Conservation (phyloP, 148 eudicot genomes). For the Amaranthus palmeri region DNA sequence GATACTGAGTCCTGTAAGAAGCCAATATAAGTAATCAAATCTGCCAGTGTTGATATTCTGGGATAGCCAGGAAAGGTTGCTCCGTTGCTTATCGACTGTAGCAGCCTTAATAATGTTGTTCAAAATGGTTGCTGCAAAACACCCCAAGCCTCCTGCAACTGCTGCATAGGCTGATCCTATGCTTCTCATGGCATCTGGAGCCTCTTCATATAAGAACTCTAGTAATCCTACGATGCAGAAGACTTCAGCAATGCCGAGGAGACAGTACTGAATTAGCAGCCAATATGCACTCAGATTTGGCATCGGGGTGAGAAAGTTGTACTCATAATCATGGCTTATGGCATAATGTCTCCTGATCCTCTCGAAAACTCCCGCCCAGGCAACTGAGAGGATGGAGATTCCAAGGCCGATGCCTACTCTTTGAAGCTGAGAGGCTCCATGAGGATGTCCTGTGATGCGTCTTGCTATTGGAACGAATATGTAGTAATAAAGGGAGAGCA, state of each 20-base stretch:
- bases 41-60: constrained; percentile 82
- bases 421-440: constrained; percentile 90
- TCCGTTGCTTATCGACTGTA: constrained; percentile 34
- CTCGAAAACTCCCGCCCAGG: constrained; percentile 75
- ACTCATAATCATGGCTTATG: constrained; percentile 48
- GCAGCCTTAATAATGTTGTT: constrained; percentile 60
- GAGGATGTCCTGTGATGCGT: constrained; percentile 78
- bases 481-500: constrained; percentile 76
- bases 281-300: constrained; percentile 73
- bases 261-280: constrained; percentile 81
- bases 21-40: constrained; percentile 81
- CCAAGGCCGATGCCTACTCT: constrained; percentile 86
- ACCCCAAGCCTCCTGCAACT: constrained; percentile 85
- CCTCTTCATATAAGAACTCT: constrained; percentile 84
- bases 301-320: constrained; percentile 65
- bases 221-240: constrained; percentile 84
- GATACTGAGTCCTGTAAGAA: constrained; percentile 59
- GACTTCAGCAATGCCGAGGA: constrained; percentile 89
- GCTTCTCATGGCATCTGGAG: constrained; percentile 94
- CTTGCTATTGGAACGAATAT: constrained; percentile 69
- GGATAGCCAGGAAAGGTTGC: constrained; percentile 66
- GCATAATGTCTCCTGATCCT: constrained; percentile 77
- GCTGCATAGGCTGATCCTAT: constrained; percentile 93
- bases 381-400: constrained; percentile 71
- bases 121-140: constrained; percentile 68